A percentile compares a stretch with the other conserved stretches of the same genome.
Conservation (phyloP, 768 basidiomycete species). For the Phylloporus sp. region DNA sequence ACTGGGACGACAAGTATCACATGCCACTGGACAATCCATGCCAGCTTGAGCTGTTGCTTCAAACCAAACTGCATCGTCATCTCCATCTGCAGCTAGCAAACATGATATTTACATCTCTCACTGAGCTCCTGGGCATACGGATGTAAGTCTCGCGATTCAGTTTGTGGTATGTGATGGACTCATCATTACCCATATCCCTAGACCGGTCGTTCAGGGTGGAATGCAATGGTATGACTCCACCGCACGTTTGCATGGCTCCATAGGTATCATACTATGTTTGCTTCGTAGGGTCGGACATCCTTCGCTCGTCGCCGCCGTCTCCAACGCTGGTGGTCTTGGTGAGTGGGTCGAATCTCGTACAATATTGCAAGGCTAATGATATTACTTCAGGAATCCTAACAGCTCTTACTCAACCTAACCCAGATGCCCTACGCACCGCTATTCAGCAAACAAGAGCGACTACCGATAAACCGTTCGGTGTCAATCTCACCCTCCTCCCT, state of each 20-base stretch:
- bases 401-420: conserved; percentile 82
- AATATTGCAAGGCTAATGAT: neutral
- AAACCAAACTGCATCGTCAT: neutral
- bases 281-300: conserved; percentile 75
- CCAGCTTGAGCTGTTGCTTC: no score
- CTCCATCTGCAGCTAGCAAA: neutral
- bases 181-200: conserved; percentile 21
- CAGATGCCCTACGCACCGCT: conserved; percentile 73
- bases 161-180: neutral
- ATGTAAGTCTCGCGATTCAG: conserved; percentile 44
- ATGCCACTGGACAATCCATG: no score
- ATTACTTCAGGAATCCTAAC: conserved; percentile 64
- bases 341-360: conserved; percentile 10
- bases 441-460: conserved; percentile 73
- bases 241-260: neutral
- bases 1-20: neutral
- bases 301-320: conserved; percentile 68
- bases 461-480: conserved; percentile 76
- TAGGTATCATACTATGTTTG: neutral
- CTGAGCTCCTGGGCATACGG: conserved; percentile 60
- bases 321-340: conserved; percentile 82
- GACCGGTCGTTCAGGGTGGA: conserved; percentile 82
- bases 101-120: conserved; percentile 54
- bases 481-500: conserved; percentile 85
- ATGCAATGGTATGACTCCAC: conserved; percentile 77